phyloP scores from a whole-genome alignment of 352 stramenopile genomes.

The Phytophthora syringae region DNA sequence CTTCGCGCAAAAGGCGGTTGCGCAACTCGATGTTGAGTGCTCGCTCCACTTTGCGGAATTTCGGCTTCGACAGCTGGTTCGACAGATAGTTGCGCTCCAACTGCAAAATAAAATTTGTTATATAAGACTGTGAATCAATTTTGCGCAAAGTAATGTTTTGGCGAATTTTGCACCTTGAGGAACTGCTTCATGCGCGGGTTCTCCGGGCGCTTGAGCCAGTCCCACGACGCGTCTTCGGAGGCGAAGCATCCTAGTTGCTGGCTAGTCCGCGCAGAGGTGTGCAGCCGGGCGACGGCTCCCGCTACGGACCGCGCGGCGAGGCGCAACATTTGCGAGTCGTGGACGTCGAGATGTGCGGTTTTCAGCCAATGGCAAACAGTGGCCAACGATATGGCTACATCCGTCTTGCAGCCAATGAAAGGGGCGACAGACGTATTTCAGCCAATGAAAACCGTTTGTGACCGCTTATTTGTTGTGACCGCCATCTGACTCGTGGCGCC shows the following conservation, averaged over 20 bases:
- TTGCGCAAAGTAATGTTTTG: no score
- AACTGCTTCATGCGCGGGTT: constrained; percentile 63
- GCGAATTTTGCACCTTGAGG: constrained; percentile 49
- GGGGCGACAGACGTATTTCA: no score
- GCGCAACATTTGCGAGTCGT: not conserved
- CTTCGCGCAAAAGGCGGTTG: constrained; percentile 61
- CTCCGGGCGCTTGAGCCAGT: constrained; percentile 61
- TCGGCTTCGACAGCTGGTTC: constrained; percentile 56
- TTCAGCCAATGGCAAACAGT: not conserved
- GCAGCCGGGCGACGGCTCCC: constrained; percentile 1
- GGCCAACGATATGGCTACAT: no score
- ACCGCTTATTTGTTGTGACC: no score
- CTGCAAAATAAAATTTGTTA: constrained; percentile 20
- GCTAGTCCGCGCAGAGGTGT: constrained; percentile 1
- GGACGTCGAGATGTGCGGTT: no score
- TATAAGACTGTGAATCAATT: no score
- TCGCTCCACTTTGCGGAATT: constrained; percentile 67
- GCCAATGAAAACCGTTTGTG: no score
- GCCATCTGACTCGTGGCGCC: constrained; percentile 11
- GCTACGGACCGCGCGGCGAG: constrained; percentile 5
- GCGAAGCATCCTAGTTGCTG: constrained; percentile 27
- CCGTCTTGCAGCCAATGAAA: no score
- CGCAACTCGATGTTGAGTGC: constrained; percentile 74
- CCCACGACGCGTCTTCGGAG: constrained; percentile 30
- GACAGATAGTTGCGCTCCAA: constrained; percentile 60